Conservation (phyloP, 2,329 filamentous ascomycete genomes). For the Akanthomyces lecanii region DNA sequence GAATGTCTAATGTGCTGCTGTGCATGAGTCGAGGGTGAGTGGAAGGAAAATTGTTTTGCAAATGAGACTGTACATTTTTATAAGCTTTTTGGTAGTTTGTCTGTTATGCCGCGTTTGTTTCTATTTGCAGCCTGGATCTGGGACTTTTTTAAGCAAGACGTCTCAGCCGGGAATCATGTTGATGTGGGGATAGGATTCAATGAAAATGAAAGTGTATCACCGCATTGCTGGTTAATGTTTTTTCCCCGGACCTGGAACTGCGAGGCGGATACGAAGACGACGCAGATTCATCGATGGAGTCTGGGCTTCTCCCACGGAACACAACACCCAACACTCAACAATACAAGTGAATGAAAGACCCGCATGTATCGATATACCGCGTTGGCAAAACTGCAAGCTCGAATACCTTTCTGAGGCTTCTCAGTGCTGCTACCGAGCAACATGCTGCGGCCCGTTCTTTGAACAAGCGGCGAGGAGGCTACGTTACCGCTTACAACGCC, state of each 20-base stretch:
- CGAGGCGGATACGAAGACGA: not conserved
- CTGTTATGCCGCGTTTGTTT: not conserved
- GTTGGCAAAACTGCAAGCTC: not conserved
- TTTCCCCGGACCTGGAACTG: not conserved
- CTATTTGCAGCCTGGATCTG: not conserved
- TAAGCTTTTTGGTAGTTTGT: not conserved
- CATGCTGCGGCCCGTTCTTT: not conserved
- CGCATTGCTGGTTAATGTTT: not conserved
- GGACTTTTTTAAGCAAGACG: not conserved
- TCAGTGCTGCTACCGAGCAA: not conserved
- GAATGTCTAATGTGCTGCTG: conserved; percentile 47
- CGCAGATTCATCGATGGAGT: not conserved
- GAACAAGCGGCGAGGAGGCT: too few relatives aligned
- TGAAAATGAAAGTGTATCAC: not conserved
- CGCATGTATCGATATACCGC: not conserved
- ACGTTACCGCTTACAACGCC: not conserved
- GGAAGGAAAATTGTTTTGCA: not conserved
- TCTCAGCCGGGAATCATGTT: not conserved
- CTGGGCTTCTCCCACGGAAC: not conserved
- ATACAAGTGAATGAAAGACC: not conserved
- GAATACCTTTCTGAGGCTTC: not conserved
- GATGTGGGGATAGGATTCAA: not conserved
- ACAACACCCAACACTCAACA: not conserved
- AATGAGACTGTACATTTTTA: not conserved
- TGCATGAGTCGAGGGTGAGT: conserved; percentile 10